A percentile compares a stretch with the other conserved stretches of the same genome.
phyloP scores from a whole-genome alignment of 352 stramenopile species.

The Plasmopara halstedii region DNA sequence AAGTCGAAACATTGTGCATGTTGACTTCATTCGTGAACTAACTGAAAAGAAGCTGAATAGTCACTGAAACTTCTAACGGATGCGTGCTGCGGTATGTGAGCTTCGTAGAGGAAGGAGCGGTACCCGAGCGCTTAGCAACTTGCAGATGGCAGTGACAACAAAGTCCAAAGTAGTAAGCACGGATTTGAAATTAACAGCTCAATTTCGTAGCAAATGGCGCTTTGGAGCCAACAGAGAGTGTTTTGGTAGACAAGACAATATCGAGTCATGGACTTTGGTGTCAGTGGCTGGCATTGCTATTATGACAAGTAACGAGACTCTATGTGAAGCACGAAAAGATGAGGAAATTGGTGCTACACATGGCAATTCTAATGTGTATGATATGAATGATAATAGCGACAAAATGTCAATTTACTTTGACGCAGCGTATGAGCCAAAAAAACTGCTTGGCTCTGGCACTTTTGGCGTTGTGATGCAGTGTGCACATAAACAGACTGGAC shows the following conservation, averaged over 20 bases:
- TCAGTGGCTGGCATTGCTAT: background rate
- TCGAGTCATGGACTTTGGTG: background rate
- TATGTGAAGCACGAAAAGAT: slow-evolving; percentile 10
- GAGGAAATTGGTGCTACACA: slow-evolving; percentile 1
- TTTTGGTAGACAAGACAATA: background rate
- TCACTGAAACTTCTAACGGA: too few species aligned
- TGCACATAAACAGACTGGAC: slow-evolving; percentile 50
- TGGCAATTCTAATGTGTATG: slow-evolving; percentile 7
- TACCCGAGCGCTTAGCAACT: background rate
- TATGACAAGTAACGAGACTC: background rate
- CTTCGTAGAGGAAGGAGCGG: background rate
- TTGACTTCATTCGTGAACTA: background rate
- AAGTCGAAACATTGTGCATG: too few species aligned
- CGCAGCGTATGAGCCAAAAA: slow-evolving; percentile 52
- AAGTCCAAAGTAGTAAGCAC: background rate
- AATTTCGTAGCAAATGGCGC: background rate
- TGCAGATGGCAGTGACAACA: background rate
- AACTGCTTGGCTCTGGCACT: slow-evolving; percentile 51
- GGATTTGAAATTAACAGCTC: background rate
- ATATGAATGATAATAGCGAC: slow-evolving; percentile 2
- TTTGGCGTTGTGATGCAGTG: slow-evolving; percentile 85
- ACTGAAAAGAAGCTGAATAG: too few species aligned
- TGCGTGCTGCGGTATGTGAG: background rate
- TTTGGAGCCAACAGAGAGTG: background rate
- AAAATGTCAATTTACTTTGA: slow-evolving; percentile 47